Evolutionary conservation across 169 alveolate species (phyloP).

Genomic region (Eimeria acervulina): DNA sequence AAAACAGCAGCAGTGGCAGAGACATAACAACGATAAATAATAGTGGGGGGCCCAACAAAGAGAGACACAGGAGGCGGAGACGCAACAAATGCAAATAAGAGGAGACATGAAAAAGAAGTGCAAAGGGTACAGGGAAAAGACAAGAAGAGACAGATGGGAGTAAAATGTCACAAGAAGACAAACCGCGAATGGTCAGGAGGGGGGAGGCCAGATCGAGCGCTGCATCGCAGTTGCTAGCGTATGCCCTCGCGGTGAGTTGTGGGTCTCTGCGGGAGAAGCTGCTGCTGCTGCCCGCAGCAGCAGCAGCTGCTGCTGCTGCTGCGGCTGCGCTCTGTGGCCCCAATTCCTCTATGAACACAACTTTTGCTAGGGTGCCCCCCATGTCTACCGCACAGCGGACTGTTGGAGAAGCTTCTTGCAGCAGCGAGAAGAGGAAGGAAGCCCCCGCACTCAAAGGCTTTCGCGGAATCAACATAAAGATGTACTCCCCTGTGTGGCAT

Average conservation of each 20-base stretch:
- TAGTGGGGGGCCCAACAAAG: neutral
- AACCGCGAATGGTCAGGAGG: slow-evolving; percentile 42
- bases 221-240: slow-evolving; percentile 64
- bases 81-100: neutral
- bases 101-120: too few relatives aligned
- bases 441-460: slow-evolving; percentile 67
- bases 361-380: slow-evolving; percentile 80
- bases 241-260: slow-evolving; percentile 62
- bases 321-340: slow-evolving; percentile 45
- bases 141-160: too few relatives aligned
- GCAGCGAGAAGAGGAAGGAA: slow-evolving; percentile 48
- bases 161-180: too few relatives aligned
- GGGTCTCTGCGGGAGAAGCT: slow-evolving; percentile 53
- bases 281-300: slow-evolving; percentile 21
- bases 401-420: slow-evolving; percentile 45
- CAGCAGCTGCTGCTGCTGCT: slow-evolving; percentile 72
- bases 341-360: slow-evolving; percentile 65
- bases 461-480: slow-evolving; percentile 36
- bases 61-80: neutral
- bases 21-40: too few relatives aligned
- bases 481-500: slow-evolving; percentile 34
- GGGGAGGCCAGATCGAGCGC: slow-evolving; percentile 70
- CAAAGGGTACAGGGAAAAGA: too few relatives aligned
- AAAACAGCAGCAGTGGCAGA: neutral
- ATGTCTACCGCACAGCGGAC: slow-evolving; percentile 83